Conservation (phyloP, 1,284 basidiomycete species). For the Singerocomus inundabilis region DNA sequence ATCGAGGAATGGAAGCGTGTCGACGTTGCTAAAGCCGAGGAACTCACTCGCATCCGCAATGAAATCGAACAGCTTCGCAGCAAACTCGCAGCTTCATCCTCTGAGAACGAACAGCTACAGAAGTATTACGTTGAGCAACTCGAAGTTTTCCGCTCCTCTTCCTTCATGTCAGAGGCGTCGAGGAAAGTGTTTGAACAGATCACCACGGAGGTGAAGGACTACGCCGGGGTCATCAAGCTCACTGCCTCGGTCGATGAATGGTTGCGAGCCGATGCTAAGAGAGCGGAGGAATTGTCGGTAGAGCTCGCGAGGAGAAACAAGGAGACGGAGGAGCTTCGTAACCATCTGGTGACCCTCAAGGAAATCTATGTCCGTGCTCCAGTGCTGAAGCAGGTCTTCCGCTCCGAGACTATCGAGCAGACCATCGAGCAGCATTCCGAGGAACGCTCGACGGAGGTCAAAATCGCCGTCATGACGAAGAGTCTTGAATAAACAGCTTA, state of each 20-base stretch:
- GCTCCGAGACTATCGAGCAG: constrained; percentile 5
- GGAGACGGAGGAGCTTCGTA: constrained; percentile 11
- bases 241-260: constrained; percentile 11
- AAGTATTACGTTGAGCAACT: neutral
- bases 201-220: constrained; percentile 2
- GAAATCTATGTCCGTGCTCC: constrained; percentile 13
- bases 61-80: neutral
- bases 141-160: neutral
- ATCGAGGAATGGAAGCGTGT: neutral
- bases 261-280: constrained; percentile 9
- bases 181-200: neutral
- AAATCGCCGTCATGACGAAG: too few species aligned
- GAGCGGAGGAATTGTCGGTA: neutral
- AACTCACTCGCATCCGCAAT: neutral
- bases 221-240: constrained; percentile 8
- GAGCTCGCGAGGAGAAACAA: constrained; percentile 7
- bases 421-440: neutral
- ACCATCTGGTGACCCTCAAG: constrained; percentile 4
- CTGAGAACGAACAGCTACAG: neutral
- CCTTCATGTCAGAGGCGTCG: neutral
- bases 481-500: too few species aligned
- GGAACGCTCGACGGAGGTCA: neutral
- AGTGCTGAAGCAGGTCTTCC: constrained; percentile 10
- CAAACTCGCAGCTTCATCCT: neutral
- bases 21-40: neutral